Conservation (phyloP, 2,329 filamentous ascomycete genomes). For the Colletotrichum higginsianum region DNA sequence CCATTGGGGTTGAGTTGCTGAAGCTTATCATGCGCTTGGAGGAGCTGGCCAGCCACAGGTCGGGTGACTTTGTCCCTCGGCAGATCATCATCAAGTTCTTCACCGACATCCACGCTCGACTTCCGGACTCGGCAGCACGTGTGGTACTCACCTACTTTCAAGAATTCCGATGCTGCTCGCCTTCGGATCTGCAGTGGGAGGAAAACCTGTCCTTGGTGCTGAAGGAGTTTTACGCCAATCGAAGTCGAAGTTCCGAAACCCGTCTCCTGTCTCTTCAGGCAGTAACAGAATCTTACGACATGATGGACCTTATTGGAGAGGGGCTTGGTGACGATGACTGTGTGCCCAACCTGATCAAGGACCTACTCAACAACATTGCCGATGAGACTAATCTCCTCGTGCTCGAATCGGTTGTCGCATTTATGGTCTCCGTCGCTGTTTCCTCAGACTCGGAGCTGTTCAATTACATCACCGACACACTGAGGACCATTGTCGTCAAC, state of each 20-base stretch:
- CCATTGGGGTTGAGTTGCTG: slow-evolving; percentile 60
- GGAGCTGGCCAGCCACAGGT: slow-evolving; percentile 60
- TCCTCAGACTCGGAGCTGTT: slow-evolving; percentile 73
- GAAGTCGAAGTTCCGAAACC: slow-evolving; percentile 71
- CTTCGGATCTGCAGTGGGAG: slow-evolving; percentile 79
- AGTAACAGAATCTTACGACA: slow-evolving; percentile 72
- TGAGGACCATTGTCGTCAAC: slow-evolving; percentile 65
- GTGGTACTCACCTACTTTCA: slow-evolving; percentile 78
- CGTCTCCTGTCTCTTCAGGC: slow-evolving; percentile 74
- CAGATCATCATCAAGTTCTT: slow-evolving; percentile 79
- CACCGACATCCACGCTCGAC: slow-evolving; percentile 70
- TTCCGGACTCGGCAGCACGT: slow-evolving; percentile 76
- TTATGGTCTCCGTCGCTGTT: slow-evolving; percentile 76
- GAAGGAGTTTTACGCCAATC: slow-evolving; percentile 75
- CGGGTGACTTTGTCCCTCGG: slow-evolving; percentile 72
- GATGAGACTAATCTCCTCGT: slow-evolving; percentile 76
- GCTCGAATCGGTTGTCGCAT: slow-evolving; percentile 75
- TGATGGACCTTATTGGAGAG: slow-evolving; percentile 68
- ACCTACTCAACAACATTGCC: slow-evolving; percentile 72
- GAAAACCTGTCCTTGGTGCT: slow-evolving; percentile 73
- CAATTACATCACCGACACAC: slow-evolving; percentile 67
- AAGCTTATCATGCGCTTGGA: slow-evolving; percentile 66
- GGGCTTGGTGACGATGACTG: slow-evolving; percentile 72
- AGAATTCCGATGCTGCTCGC: slow-evolving; percentile 79
- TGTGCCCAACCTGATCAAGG: slow-evolving; percentile 71